Conservation (phyloP, 257 asterid species). For the Haberlea rhodopensis region DNA sequence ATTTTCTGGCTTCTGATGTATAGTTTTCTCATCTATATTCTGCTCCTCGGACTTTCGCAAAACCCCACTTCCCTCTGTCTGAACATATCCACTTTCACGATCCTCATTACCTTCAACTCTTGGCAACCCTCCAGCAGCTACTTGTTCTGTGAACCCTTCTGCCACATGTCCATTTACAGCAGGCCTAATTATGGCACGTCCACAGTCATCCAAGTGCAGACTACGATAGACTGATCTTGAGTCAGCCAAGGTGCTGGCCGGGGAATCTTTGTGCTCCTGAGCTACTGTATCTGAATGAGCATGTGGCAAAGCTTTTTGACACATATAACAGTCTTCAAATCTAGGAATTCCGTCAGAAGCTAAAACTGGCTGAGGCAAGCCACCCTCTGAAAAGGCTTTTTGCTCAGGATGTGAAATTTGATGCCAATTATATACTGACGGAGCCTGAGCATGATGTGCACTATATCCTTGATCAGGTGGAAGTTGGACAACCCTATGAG, state of each 20-base stretch:
- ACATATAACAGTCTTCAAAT: slow-evolving; percentile 72
- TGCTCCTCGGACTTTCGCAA: slow-evolving; percentile 42
- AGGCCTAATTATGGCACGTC: slow-evolving; percentile 45
- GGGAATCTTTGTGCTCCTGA: slow-evolving; percentile 54
- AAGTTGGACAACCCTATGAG: slow-evolving; percentile 56
- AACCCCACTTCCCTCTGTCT: slow-evolving; percentile 36
- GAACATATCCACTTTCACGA: slow-evolving; percentile 40
- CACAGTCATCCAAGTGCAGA: slow-evolving; percentile 62
- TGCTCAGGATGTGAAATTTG: slow-evolving; percentile 60
- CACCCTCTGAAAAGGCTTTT: slow-evolving; percentile 38
- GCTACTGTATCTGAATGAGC: slow-evolving; percentile 91
- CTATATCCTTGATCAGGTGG: slow-evolving; percentile 60
- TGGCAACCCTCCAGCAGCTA: slow-evolving; percentile 33
- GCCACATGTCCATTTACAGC: slow-evolving; percentile 35
- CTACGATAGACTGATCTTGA: slow-evolving; percentile 48
- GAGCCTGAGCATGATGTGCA: slow-evolving; percentile 48
- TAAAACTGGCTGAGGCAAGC: slow-evolving; percentile 29
- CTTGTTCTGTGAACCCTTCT: slow-evolving; percentile 42
- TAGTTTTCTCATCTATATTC: slow-evolving; percentile 36
- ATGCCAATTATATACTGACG: slow-evolving; percentile 61
- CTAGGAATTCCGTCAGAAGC: slow-evolving; percentile 38
- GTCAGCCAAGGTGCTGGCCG: slow-evolving; percentile 46
- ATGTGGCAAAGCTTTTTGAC: slow-evolving; percentile 93
- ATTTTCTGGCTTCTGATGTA: slow-evolving; percentile 40
- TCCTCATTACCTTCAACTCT: slow-evolving; percentile 31